phyloP scores from a whole-genome alignment of 495 filamentous ascomycete genomes.

The Podospora pseudocomata region DNA sequence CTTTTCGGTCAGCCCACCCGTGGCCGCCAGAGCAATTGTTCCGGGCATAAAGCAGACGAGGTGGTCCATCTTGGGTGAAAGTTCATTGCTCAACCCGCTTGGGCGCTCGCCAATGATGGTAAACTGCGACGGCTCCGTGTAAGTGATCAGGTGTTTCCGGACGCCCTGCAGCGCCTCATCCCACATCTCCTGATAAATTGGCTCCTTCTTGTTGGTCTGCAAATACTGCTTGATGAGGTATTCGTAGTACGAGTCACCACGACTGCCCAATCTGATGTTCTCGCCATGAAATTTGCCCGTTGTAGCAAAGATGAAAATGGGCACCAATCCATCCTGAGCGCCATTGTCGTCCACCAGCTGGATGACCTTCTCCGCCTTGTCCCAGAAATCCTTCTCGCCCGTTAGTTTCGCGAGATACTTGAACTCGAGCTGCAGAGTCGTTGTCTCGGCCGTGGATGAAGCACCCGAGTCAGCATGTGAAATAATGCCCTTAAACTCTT shows the following conservation, averaged over 20 bases:
- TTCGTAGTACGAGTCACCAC: constrained; percentile 97
- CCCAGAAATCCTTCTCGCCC: constrained; percentile 88
- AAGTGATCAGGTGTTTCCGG: constrained; percentile 86
- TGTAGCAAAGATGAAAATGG: constrained; percentile 83
- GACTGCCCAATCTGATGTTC: constrained; percentile 87
- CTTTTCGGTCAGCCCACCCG: constrained; percentile 67
- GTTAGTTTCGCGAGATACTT: constrained; percentile 96
- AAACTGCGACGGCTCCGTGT: constrained; percentile 72
- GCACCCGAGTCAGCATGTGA: constrained; percentile 86
- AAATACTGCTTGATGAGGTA: constrained; percentile 97
- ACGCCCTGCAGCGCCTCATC: constrained; percentile 79
- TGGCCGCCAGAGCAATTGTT: constrained; percentile 86
- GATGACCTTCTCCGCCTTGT: constrained; percentile 85
- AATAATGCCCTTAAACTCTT: constrained; percentile 63
- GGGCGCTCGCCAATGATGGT: constrained; percentile 87
- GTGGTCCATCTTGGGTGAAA: constrained; percentile 96
- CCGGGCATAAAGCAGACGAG: constrained; percentile 97
- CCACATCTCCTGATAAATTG: constrained; percentile 89
- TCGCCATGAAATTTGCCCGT: constrained; percentile 71
- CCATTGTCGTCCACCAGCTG: constrained; percentile 78
- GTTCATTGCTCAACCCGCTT: constrained; percentile 56
- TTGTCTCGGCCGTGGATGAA: constrained; percentile 89
- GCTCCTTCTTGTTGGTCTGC: constrained; percentile 83
- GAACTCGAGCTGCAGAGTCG: constrained; percentile 90
- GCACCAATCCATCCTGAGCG: constrained; percentile 75